Conservation (phyloP, 768 basidiomycete species). For the Rubroboletus satanas region DNA sequence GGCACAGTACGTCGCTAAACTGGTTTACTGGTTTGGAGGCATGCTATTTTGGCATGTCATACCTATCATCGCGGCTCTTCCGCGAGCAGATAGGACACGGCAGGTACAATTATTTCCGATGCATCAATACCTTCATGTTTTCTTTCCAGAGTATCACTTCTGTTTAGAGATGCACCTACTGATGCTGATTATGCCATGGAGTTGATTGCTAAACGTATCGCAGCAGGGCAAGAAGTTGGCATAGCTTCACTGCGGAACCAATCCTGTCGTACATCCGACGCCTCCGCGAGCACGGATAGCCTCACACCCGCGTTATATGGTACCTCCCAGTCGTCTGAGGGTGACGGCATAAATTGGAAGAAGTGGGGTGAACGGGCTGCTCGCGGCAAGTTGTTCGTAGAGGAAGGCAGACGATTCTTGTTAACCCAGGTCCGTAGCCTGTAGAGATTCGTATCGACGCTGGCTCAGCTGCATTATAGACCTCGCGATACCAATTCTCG, state of each 20-base stretch:
- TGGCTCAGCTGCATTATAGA: constrained; percentile 7
- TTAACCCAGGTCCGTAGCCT: constrained; percentile 32
- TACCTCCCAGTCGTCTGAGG: constrained; percentile 1
- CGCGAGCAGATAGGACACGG: constrained; percentile 46
- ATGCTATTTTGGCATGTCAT: constrained; percentile 60
- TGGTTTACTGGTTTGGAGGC: constrained; percentile 44
- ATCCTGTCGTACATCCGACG: constrained; percentile 14
- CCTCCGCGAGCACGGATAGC: constrained; percentile 9
- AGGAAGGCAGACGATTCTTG: constrained; percentile 41
- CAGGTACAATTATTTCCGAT: constrained; percentile 19
- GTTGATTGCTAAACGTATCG: constrained; percentile 57
- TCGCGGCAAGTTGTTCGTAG: constrained; percentile 41
- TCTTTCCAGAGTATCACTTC: constrained; percentile 40
- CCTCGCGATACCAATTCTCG: neutral
- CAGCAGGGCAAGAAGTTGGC: constrained; percentile 48
- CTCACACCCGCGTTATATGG: neutral
- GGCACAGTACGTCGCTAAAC: constrained; percentile 46
- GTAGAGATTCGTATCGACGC: constrained; percentile 11
- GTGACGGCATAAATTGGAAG: constrained; percentile 45
- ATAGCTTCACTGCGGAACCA: constrained; percentile 27
- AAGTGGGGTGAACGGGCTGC: constrained; percentile 52
- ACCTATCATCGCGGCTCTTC: constrained; percentile 52
- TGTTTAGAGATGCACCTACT: constrained; percentile 54
- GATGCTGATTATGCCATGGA: constrained; percentile 72
- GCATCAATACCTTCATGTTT: neutral